These are phyloP conservation scores for Eremochloa ophiuroides DNA, from an alignment of 176 grass and related monocot genomes.

Conservation along the genomic window DNA sequence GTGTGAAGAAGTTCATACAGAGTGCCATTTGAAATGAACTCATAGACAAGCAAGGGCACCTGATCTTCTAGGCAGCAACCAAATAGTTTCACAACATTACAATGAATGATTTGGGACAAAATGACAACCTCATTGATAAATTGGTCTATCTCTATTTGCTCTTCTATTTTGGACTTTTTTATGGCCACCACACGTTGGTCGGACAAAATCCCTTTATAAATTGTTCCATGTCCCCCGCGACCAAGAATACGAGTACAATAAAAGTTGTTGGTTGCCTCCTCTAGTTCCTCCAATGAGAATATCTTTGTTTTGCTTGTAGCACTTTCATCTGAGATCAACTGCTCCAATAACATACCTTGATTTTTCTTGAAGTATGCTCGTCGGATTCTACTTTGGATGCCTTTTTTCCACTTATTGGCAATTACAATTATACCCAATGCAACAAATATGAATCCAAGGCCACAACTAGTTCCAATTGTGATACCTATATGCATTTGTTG, in stretches of 20 bases:
- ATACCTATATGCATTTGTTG: not conserved
- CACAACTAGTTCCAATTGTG: constrained; percentile 7
- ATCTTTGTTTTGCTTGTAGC: constrained; percentile 23
- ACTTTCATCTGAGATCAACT: constrained; percentile 23
- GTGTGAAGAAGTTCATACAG: constrained; percentile 30
- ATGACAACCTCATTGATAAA: constrained; percentile 59
- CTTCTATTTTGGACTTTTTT: constrained; percentile 43
- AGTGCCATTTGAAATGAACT: constrained; percentile 56
- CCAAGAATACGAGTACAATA: constrained; percentile 34
- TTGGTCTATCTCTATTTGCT: constrained; percentile 38
- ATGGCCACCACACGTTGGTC: constrained; percentile 39
- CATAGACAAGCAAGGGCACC: constrained; percentile 48
- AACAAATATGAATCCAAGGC: not conserved
- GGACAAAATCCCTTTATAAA: too few relatives aligned
- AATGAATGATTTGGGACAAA: constrained; percentile 45
- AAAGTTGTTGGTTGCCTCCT: constrained; percentile 48
- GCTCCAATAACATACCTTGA: too few relatives aligned
- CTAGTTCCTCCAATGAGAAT: constrained; percentile 42
- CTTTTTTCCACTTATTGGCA: not conserved
- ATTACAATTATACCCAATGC: not conserved
- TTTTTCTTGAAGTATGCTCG: constrained; percentile 23
- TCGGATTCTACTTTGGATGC: not conserved
- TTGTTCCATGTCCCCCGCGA: constrained; percentile 38
- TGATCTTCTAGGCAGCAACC: constrained; percentile 50
- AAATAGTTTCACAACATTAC: constrained; percentile 34